A percentile compares a stretch with the other conserved stretches of the same genome.
Evolutionary conservation across 2,329 filamentous ascomycete species (phyloP).

Genomic region (Purpureocillium takamizusanense): DNA sequence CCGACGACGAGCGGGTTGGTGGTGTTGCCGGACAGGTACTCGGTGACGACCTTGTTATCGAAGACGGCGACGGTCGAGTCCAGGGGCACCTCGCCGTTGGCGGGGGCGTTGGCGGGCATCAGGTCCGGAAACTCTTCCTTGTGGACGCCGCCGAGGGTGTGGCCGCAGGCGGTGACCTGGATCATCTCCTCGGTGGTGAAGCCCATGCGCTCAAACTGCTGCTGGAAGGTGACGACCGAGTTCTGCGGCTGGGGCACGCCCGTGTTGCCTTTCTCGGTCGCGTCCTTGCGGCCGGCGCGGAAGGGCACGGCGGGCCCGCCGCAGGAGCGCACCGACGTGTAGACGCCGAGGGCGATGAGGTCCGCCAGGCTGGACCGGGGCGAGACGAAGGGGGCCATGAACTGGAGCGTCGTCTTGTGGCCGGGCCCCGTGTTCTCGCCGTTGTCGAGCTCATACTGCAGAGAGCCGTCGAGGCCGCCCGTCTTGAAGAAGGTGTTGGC

Average conservation of each 20-base stretch:
- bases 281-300: conserved; percentile 45
- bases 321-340: conserved; percentile 48
- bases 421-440: conserved; percentile 49
- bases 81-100: conserved; percentile 34
- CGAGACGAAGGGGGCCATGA: conserved; percentile 44
- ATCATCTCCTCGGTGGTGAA: conserved; percentile 51
- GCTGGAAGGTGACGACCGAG: conserved; percentile 37
- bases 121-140: conserved; percentile 42
- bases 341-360: conserved; percentile 48
- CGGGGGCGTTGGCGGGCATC: conserved; percentile 31
- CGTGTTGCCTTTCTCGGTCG: conserved; percentile 31
- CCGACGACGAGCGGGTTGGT: conserved; percentile 47
- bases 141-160: conserved; percentile 53
- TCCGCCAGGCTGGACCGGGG: conserved; percentile 44
- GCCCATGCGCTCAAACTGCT: conserved; percentile 49
- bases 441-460: conserved; percentile 48
- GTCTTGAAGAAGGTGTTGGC: conserved; percentile 34
- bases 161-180: conserved; percentile 50
- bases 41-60: conserved; percentile 47
- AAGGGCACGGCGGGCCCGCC: conserved; percentile 47
- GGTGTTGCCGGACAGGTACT: conserved; percentile 46
- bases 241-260: conserved; percentile 53
- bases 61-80: conserved; percentile 40
- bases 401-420: conserved; percentile 42
- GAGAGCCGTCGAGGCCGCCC: conserved; percentile 50